These are phyloP conservation scores for Zygoascus hellenicus DNA, from an alignment of 1,139 yeast genomes.

Conservation along the genomic window DNA sequence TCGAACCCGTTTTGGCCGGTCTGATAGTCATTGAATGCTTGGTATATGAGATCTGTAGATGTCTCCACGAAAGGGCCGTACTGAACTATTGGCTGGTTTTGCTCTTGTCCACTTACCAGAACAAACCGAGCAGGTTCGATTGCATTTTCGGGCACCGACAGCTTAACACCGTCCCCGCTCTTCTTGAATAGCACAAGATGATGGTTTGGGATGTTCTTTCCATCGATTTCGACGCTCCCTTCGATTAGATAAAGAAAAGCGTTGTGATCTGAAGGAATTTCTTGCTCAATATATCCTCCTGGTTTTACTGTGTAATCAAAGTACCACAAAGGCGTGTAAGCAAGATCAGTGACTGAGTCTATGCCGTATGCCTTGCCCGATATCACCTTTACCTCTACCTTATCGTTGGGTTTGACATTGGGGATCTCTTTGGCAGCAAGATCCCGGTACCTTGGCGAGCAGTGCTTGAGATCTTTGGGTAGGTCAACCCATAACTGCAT, in stretches of 20 bases:
- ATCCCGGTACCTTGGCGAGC: conserved; percentile 77
- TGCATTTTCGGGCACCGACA: conserved; percentile 24
- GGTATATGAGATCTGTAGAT: conserved; percentile 51
- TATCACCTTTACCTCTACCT: conserved; percentile 64
- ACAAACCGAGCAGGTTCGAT: conserved; percentile 50
- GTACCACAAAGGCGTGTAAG: conserved; percentile 78
- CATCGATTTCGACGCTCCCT: conserved; percentile 52
- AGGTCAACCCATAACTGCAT: conserved; percentile 91
- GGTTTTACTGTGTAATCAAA: conserved; percentile 62
- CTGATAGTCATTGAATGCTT: conserved; percentile 70
- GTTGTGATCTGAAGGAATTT: conserved; percentile 58
- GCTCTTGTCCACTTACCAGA: conserved; percentile 67
- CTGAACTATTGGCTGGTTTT: conserved; percentile 74
- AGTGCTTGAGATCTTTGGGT: conserved; percentile 61
- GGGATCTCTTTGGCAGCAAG: conserved; percentile 70
- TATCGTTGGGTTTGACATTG: conserved; percentile 57
- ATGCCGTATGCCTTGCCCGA: conserved; percentile 75
- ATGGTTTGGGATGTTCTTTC: conserved; percentile 38
- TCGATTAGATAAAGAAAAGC: conserved; percentile 64
- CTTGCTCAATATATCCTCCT: conserved; percentile 62
- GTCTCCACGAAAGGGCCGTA: conserved; percentile 88
- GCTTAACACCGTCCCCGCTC: conserved; percentile 25
- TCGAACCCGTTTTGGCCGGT: conserved; percentile 68
- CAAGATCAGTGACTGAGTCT: conserved; percentile 66
- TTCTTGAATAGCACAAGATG: conserved; percentile 43